Evolutionary conservation across 106 monocot genomes (phyloP).

Genomic region (Dendrobium officinale): DNA sequence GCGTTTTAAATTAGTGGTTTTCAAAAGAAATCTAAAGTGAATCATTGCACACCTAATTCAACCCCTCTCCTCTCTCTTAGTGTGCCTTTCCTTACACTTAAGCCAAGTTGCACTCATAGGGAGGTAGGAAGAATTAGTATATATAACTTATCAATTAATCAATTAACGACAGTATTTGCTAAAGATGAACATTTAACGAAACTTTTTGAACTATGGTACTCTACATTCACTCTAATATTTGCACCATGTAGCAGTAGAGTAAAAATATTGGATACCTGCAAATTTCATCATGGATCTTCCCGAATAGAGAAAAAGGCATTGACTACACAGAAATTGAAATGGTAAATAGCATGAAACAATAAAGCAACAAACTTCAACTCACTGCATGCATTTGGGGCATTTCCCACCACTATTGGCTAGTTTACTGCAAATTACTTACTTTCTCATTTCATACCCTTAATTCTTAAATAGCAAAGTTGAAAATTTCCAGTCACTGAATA

Average conservation of each 20-base stretch:
- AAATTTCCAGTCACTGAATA: background rate
- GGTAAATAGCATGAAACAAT: background rate
- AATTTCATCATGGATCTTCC: background rate
- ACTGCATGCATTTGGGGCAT: background rate
- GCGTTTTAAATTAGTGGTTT: too few species aligned
- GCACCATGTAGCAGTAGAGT: background rate
- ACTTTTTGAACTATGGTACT: constrained; percentile 1
- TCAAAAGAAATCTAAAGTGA: too few species aligned
- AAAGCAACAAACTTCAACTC: background rate
- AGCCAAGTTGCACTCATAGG: too few species aligned
- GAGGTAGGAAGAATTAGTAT: too few species aligned
- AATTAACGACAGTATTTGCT: background rate
- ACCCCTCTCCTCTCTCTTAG: too few species aligned
- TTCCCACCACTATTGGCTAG: background rate
- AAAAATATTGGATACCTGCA: background rate
- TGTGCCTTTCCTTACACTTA: too few species aligned
- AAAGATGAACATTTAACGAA: background rate
- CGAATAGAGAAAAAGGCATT: background rate
- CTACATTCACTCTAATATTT: background rate
- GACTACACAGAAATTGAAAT: background rate
- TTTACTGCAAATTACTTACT: background rate
- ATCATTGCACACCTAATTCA: too few species aligned
- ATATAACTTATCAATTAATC: background rate
- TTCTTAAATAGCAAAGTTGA: background rate
- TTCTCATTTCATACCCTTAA: background rate